A percentile compares a stretch with the other conserved stretches of the same genome.
phyloP scores from a whole-genome alignment of 1,284 basidiomycete genomes.

The Rhodotorula sp. region DNA sequence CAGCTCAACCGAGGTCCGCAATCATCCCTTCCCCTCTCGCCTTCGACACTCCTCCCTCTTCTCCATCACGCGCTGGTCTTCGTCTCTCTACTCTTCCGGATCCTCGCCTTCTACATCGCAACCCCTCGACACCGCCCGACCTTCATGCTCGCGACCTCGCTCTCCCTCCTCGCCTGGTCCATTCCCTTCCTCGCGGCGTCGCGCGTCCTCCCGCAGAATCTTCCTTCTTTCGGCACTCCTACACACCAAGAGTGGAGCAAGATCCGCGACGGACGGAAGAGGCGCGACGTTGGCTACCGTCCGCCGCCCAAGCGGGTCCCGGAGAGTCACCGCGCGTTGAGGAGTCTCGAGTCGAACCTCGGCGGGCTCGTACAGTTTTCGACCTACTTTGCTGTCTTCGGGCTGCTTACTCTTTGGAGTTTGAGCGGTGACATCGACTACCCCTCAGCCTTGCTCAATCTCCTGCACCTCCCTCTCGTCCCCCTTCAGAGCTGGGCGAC shows the following conservation, averaged over 20 bases:
- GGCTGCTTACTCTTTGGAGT: slow-evolving; percentile 35
- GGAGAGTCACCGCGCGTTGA: slow-evolving; percentile 34
- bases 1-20: slow-evolving; percentile 29
- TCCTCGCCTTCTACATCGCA: slow-evolving; percentile 27
- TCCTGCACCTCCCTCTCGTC: slow-evolving; percentile 8
- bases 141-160: slow-evolving; percentile 38
- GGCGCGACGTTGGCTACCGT: slow-evolving; percentile 38
- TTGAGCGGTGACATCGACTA: slow-evolving; percentile 41
- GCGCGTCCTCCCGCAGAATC: slow-evolving; percentile 40
- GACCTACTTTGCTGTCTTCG: slow-evolving; percentile 40
- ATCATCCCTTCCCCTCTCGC: slow-evolving; percentile 37
- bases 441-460: slow-evolving; percentile 14
- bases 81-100: slow-evolving; percentile 29
- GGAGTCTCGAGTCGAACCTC: slow-evolving; percentile 38
- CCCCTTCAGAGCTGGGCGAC: slow-evolving; percentile 3
- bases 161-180: slow-evolving; percentile 40
- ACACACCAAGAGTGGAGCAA: slow-evolving; percentile 38
- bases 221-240: slow-evolving; percentile 39
- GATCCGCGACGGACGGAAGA: slow-evolving; percentile 37
- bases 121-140: slow-evolving; percentile 21
- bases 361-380: slow-evolving; percentile 41
- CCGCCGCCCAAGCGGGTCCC: slow-evolving; percentile 40
- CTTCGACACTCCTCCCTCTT: slow-evolving; percentile 39
- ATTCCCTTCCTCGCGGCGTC: slow-evolving; percentile 41
- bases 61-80: slow-evolving; percentile 40